Base-by-base conservation (phyloP, 2,329 filamentous ascomycete species). In the Penicillium sp. region DNA sequence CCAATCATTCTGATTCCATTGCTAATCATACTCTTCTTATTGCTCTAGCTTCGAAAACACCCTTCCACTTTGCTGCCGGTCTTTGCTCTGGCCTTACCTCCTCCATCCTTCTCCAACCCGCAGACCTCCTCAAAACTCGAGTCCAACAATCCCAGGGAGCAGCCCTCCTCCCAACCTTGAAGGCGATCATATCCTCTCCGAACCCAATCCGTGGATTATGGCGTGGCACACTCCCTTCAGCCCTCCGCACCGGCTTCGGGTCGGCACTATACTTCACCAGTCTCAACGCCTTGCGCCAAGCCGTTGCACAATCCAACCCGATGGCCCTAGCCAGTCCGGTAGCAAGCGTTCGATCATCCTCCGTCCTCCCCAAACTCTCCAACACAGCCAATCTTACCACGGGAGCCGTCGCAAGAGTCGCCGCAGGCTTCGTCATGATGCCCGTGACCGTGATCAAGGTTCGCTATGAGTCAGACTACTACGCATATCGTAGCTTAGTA, bases 391-490 rank as follows among this genome's bases (percentile, higher is more conserved):
- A 99, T 69, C 81, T 99, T 20, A 78, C 89, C 13, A 92, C 93
- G 0, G 94, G 94, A 10, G 92, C 92, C 7, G 80, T 86, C 18
- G 92, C 94, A 24, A 84, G 94, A 51, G 92, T 91, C 1, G 87
- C 89, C 50, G 93, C 93, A 0, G 94, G 94, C 37, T 89, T 97
- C 69, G 78, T 95, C 44, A 85, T 97, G 76, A 97, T 97, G 90
- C 94, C 94, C 1, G 85, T 97, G 58, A 99, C 94, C 1, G 88
- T 99, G 43, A 88, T 99, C 68, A 99, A 99, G 72, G 94, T 97
- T 42, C 89, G 94, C 43, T 97, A 96, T 70, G 94, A 99, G 74
- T 93, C 89, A 26, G 92, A 83, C 59, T 79, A 93, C 42, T 99
- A 97, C 77, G 78, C 85, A 3, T 97, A 97, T 76, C 82, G 82